Base-by-base conservation (phyloP, 768 basidiomycete species). In the Cystofilobasidium bisporidii region DNA sequence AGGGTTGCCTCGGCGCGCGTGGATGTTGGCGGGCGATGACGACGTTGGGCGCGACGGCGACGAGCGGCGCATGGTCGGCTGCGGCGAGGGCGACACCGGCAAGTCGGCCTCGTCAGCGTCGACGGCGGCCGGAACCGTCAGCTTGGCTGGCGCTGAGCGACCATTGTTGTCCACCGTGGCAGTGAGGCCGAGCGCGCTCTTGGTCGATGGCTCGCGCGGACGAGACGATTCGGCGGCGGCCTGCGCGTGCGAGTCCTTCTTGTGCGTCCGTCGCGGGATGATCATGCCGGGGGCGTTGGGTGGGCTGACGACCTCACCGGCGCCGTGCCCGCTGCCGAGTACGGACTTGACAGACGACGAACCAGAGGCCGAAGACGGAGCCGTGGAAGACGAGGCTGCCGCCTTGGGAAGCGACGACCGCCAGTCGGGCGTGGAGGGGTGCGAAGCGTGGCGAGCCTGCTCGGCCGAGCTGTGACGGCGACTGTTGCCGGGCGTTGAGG, bases 391-490 rank as follows among this genome's bases (percentile, higher is more conserved):
- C 57, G 32, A 65, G 24, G n/a, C 12, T 5, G 57, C 43, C 20
- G 64, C 64, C 15, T 45, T 33, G 2, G 47, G 32, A 10, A 58
- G 48, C 1, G 65, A n/a, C 20, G 65, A 66, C 58, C 47, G 50
- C 43, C 45, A 48, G 32, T 26, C 12, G 5, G 58, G 28, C 17
- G 65, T 24, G 45, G 53, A 43, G 3, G 26, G 32, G 18, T 26
- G 26, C 15, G 63, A 57, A 26, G 15, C n/a, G 38, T 43, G 17
- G 40, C 40, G 9, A 9, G 10, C 10, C 40, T 17, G 9, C 40
- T 15, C 20, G 10, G 43, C 14, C 43, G 43, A 43, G 43, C 43
- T 22, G 17, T 43, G 45, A 32, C 32, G 32, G 33, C 18, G 48
- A 48, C 5, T 50, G 56, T 18, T 45, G 43, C 30, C 30, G 47